Base-by-base conservation (phyloP, 2,329 filamentous ascomycete genomes). In the Fusarium sulawesiense region DNA sequence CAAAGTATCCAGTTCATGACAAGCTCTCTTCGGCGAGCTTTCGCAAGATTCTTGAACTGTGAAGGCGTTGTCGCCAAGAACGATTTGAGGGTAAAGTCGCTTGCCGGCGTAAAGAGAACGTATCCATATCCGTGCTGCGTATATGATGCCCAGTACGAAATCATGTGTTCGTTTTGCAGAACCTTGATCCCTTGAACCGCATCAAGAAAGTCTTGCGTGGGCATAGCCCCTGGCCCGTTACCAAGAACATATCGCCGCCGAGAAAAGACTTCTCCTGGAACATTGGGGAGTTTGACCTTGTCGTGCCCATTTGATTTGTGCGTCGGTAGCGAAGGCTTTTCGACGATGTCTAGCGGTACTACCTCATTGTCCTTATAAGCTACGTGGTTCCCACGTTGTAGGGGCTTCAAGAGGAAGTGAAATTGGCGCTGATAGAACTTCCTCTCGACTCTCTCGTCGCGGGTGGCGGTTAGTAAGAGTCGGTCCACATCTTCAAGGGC, bases 1-100 rank as follows among this genome's bases (percentile, higher is more conserved):
- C 92, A 94, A 74, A 92, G 88, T 73, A 93, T 87, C 92, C 92
- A 94, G 76, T 92, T 90, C 76, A 93, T 83, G 7, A 93, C 77
- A 18, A 91, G 80, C 47, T 83, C 81, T 34, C 89, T 84, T 27
- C 90, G 84, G 42, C 87, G 84, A 53, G 83, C 82, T 75, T 92
- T 91, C 6, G 86, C 73, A 13, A 93, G 77, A 55, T 85, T 86
- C 73, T 91, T 90, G 76, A 91, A 85, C 23, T 87, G 85, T 23
- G 85, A 81, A 4, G 91, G 89, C 7, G 87, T 87, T 54, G 87
- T 88, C 18, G 88, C 84, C 63, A 93, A 84, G 77, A 93, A 91
- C 1, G 88, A 87, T 73, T 88, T 89, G 40, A 94, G 84, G 18
- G 83, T 92, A 71, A 87, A 88, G 67, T 93, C 91, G 61, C 86